phyloP scores from a whole-genome alignment of 352 stramenopile species.

The Globisporangium okanoganense region DNA sequence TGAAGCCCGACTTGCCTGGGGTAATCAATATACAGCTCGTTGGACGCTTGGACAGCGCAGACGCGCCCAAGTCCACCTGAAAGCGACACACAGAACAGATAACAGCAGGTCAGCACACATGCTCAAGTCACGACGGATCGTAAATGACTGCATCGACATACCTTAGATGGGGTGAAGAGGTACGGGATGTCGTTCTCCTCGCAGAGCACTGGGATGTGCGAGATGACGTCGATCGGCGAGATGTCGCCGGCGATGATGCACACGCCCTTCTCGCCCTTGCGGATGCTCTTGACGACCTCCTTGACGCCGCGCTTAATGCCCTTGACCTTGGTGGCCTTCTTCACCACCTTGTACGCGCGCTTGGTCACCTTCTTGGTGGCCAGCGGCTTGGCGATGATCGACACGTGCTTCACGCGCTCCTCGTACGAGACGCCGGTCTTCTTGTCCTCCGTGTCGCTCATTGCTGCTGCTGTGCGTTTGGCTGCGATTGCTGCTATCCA shows the following conservation, averaged over 20 bases:
- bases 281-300: conserved; percentile 99
- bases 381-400: conserved; percentile 95
- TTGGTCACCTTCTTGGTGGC: conserved; percentile 97
- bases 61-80: conserved; percentile 91
- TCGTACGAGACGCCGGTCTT: conserved; percentile 68
- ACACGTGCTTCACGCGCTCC: conserved; percentile 85
- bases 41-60: conserved; percentile 96
- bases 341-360: conserved; percentile 92
- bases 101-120: background rate
- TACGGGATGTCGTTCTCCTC: conserved; percentile 99
- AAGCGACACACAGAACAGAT: conserved; percentile 13
- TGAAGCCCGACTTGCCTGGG: conserved; percentile 89
- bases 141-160: conserved; percentile 27
- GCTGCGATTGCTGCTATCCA: conserved; percentile 1
- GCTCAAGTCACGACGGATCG: background rate
- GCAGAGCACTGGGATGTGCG: conserved; percentile 97
- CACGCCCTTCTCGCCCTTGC: conserved; percentile 96
- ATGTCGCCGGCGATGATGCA: conserved; percentile 99
- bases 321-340: conserved; percentile 96
- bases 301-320: conserved; percentile 98
- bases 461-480: conserved; percentile 12
- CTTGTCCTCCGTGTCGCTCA: conserved; percentile 72
- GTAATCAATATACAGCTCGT: conserved; percentile 98
- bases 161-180: conserved; percentile 97
- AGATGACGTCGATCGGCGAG: conserved; percentile 99